Conservation (phyloP, 352 stramenopile genomes). For the Aphanomyces euteiches region DNA sequence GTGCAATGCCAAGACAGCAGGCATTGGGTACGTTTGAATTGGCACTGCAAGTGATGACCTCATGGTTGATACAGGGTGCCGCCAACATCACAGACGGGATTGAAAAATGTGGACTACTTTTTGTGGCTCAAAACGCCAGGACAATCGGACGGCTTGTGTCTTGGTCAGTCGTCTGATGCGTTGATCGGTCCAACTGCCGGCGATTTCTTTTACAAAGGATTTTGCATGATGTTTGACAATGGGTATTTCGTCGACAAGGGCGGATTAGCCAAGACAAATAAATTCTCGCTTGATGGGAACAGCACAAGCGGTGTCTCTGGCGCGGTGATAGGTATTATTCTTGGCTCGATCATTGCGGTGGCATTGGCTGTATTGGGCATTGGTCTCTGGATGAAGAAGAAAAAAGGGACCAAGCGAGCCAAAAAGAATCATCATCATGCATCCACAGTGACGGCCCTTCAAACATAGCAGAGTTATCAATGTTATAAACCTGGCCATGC, state of each 20-base stretch:
- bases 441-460: not conserved
- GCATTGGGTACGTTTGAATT: conserved; percentile 40
- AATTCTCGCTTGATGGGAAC: conserved; percentile 7
- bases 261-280: conserved; percentile 21
- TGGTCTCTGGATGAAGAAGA: conserved; percentile 22
- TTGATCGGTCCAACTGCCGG: conserved; percentile 50
- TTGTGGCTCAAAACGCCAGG: conserved; percentile 64
- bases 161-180: conserved; percentile 41
- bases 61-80: conserved; percentile 30
- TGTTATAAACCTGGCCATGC: conserved; percentile 58
- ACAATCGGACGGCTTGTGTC: conserved; percentile 60
- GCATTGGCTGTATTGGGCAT: not conserved
- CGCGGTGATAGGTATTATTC: conserved; percentile 10
- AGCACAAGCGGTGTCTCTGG: not conserved
- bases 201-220: conserved; percentile 53
- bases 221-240: conserved; percentile 59
- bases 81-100: conserved; percentile 46
- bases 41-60: not conserved
- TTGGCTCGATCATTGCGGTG: conserved; percentile 15
- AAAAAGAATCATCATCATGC: not conserved
- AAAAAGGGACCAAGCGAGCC: not conserved
- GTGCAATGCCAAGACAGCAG: conserved; percentile 61
- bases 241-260: conserved; percentile 55
- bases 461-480: not conserved
- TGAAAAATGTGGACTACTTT: conserved; percentile 58